Base-by-base conservation (phyloP, 2,329 filamentous ascomycete genomes). In the Aspergillus pseudoglaucus region DNA sequence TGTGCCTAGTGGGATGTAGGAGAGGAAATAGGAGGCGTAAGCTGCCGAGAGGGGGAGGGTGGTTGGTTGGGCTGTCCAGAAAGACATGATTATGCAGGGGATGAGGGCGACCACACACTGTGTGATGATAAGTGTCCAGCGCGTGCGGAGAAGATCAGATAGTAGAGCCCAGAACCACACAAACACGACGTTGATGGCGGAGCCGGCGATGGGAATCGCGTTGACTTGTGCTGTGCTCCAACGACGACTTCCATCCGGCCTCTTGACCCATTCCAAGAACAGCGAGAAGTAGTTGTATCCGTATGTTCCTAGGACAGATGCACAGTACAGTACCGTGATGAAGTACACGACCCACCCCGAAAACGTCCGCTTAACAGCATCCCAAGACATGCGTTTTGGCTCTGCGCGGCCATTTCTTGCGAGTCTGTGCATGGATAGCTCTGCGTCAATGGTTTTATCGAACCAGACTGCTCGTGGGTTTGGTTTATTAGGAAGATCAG, bases 131-230 rank as follows among this genome's bases (percentile, higher is more conserved):
- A 79, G 62, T 0, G 69, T 70, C 76, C 76, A 79, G 18, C 77
- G 62, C 0, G 75, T 77, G 33, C 68, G 67, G 1, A 79, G 54
- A 7, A 70, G 57, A 57, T 79, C 76, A 0, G 76, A 79, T 0
- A 78, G 56, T 2, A 77, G 67, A 1, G 75, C 76, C 75, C 76
- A 79, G 10, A 77, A 67, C 76, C 76, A 79, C 1, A 79, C 76
- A 47, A 75, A 76, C 0, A 71, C 64, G 2, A 77, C 73, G 15
- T 75, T 75, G 44, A 77, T 75, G 4, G 72, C 73, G 4, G 70
- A 64, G 9, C 74, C 75, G 8, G 63, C 72, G 14, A 77, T 75
- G 0, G 75, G 74, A 46, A 78, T 76, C 2, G 70, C 66, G 49
- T 77, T 77, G 17, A 77, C 71, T 52, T 75, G 59, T 33, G 73